Conservation (phyloP, 2,329 filamentous ascomycete genomes). For the Thielaviopsis musarum region DNA sequence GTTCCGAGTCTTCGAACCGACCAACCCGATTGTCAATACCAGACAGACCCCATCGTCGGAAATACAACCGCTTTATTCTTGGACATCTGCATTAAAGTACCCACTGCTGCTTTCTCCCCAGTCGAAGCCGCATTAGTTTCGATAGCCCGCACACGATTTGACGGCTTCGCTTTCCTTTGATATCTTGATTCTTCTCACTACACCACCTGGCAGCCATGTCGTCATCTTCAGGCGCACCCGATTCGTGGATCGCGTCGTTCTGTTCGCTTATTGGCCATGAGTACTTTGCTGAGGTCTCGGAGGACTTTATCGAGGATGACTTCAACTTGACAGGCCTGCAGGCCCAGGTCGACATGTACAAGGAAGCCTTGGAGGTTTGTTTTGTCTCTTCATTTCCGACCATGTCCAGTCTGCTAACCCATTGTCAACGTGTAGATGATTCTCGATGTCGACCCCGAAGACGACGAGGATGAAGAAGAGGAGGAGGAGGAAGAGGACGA, state of each 20-base stretch:
- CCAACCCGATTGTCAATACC: background rate
- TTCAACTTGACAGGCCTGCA: conserved; percentile 96
- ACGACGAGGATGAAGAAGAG: conserved; percentile 74
- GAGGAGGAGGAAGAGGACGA: conserved; percentile 60
- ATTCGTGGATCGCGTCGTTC: conserved; percentile 97
- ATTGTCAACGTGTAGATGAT: conserved; percentile 51
- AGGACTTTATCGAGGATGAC: conserved; percentile 99
- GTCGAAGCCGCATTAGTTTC: background rate
- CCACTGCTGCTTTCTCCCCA: background rate
- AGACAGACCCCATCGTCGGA: background rate
- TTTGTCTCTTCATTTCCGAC: background rate
- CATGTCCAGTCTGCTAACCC: conserved; percentile 13
- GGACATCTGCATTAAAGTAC: background rate
- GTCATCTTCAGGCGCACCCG: conserved; percentile 44
- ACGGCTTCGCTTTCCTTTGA: background rate
- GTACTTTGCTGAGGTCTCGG: conserved; percentile 96
- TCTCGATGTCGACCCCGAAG: conserved; percentile 90
- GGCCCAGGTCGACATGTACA: conserved; percentile 95
- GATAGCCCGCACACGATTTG: background rate
- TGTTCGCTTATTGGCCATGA: conserved; percentile 92
- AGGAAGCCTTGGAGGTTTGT: conserved; percentile 74
- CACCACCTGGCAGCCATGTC: conserved; percentile 28
- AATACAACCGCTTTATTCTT: background rate
- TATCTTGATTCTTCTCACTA: background rate
- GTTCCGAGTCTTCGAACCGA: background rate